Percentiles rank a stretch among this genome's conserved stretches.
Evolutionary conservation across 768 basidiomycete species (phyloP).

Genomic region (Boletus sp.): DNA sequence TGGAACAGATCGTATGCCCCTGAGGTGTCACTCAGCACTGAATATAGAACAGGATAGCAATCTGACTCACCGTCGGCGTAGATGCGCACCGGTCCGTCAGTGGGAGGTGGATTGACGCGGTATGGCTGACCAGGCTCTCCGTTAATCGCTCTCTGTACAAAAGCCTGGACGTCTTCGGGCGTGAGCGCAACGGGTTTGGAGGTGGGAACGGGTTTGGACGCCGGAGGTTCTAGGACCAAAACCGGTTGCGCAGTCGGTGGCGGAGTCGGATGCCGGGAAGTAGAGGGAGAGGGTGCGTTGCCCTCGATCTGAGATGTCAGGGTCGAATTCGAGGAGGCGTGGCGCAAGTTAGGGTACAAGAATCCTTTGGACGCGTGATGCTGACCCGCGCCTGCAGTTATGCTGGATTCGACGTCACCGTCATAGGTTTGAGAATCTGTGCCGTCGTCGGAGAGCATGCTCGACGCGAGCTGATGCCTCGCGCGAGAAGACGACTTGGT

Average conservation of each 20-base stretch:
- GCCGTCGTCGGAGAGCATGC: conserved; percentile 64
- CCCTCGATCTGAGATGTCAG: conserved; percentile 43
- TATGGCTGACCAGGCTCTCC: conserved; percentile 67
- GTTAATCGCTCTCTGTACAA: conserved; percentile 72
- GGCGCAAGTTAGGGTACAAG: conserved; percentile 33
- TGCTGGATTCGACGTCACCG: conserved; percentile 82
- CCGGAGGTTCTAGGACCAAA: conserved; percentile 40
- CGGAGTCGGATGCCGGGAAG: conserved; percentile 20
- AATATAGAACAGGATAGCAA: background rate
- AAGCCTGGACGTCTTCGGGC: conserved; percentile 75
- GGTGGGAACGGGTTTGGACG: conserved; percentile 34
- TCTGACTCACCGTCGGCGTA: conserved; percentile 83
- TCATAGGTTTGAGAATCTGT: conserved; percentile 88
- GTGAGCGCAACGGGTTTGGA: conserved; percentile 71
- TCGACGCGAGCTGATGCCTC: conserved; percentile 55
- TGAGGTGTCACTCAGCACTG: conserved; percentile 30
- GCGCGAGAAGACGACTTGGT: conserved; percentile 25
- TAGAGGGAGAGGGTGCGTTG: conserved; percentile 12
- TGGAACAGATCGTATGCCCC: conserved; percentile 98
- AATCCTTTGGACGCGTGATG: conserved; percentile 30
- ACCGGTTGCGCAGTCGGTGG: conserved; percentile 31
- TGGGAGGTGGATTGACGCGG: conserved; percentile 84
- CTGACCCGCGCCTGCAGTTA: conserved; percentile 54
- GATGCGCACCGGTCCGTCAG: conserved; percentile 76
- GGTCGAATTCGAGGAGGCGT: conserved; percentile 53